Conservation (phyloP, 768 basidiomycete genomes). For the Agaricus sinodeliciosus region DNA sequence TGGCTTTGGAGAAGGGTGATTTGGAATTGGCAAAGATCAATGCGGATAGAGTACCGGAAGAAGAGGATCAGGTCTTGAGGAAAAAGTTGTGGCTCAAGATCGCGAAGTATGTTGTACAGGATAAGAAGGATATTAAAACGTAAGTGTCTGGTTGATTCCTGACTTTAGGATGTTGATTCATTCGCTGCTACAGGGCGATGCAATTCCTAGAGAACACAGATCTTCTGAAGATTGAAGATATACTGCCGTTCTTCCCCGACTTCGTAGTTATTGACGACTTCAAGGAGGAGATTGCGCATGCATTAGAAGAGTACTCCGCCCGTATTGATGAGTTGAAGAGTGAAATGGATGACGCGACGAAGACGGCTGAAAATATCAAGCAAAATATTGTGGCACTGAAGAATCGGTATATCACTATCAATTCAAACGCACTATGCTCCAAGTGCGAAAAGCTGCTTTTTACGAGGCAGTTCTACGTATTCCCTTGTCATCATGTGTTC, state of each 20-base stretch:
- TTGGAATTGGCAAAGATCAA: slow-evolving; percentile 92
- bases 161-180: background rate
- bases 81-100: slow-evolving; percentile 99
- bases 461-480: slow-evolving; percentile 93
- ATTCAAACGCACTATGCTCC: slow-evolving; percentile 81
- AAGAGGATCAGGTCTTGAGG: slow-evolving; percentile 77
- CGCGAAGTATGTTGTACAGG: slow-evolving; percentile 96
- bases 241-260: slow-evolving; percentile 98
- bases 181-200: slow-evolving; percentile 68
- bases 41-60: slow-evolving; percentile 75
- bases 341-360: slow-evolving; percentile 96
- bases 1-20: slow-evolving; percentile 92
- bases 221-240: slow-evolving; percentile 96
- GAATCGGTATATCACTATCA: slow-evolving; percentile 88
- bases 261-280: slow-evolving; percentile 99
- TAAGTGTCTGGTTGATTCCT: slow-evolving; percentile 34
- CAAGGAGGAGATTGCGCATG: slow-evolving; percentile 97
- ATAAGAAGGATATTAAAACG: slow-evolving; percentile 98
- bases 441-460: slow-evolving; percentile 71
- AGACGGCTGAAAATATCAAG: slow-evolving; percentile 89
- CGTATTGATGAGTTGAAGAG: slow-evolving; percentile 85
- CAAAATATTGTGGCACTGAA: slow-evolving; percentile 80
- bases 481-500: slow-evolving; percentile 97
- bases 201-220: slow-evolving; percentile 92
- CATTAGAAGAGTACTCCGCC: slow-evolving; percentile 87